Evolutionary conservation across 169 alveolate species (phyloP).

Genomic region (Pseudocohnilembus persalinus): DNA sequence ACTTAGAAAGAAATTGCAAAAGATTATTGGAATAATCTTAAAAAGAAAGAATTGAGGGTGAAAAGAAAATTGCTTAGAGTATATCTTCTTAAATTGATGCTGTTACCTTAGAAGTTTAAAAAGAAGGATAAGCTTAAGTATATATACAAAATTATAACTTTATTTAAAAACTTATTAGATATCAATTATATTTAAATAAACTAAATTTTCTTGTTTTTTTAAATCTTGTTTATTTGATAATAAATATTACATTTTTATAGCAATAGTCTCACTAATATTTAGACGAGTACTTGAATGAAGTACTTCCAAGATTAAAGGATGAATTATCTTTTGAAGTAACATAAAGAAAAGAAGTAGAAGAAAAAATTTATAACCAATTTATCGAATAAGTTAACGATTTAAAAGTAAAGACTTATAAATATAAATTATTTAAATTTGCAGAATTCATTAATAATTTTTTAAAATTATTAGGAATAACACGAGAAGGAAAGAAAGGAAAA

Average conservation of each 20-base stretch:
- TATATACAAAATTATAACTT: no score
- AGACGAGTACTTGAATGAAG: constrained; percentile 44
- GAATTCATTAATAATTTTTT: background rate
- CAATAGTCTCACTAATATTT: constrained; percentile 20
- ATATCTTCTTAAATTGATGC: constrained; percentile 35
- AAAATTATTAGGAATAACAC: constrained; percentile 6
- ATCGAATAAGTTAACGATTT: constrained; percentile 33
- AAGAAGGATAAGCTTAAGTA: constrained; percentile 42
- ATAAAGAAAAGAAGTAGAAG: constrained; percentile 47
- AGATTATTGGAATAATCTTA: constrained; percentile 28
- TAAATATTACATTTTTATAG: no score
- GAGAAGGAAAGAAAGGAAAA: constrained; percentile 50
- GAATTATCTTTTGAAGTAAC: constrained; percentile 33
- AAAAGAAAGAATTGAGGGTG: constrained; percentile 42
- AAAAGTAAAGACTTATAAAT: background rate
- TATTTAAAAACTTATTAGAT: no score
- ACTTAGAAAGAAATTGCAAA: constrained; percentile 45
- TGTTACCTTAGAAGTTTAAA: constrained; percentile 28
- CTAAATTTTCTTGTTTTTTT: no score
- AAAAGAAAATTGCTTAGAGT: constrained; percentile 35
- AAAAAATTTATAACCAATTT: constrained; percentile 39
- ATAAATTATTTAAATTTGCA: no score
- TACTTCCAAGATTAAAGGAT: constrained; percentile 44
- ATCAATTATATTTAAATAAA: no score
- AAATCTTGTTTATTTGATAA: no score